Evolutionary conservation across 1,139 yeast genomes (phyloP).

Genomic region (Yamadazyma conglobata): DNA sequence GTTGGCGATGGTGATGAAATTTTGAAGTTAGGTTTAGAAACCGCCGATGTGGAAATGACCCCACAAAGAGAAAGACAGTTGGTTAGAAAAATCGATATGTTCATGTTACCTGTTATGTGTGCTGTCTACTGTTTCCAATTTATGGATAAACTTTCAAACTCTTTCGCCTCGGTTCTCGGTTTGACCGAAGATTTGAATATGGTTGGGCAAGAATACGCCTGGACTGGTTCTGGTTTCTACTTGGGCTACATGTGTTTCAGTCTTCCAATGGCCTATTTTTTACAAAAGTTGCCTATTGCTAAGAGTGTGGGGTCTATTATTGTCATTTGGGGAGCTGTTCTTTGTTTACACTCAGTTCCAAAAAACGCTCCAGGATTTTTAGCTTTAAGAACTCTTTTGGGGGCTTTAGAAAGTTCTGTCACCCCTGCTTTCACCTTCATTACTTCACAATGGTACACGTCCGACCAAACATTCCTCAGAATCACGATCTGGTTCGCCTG

Average conservation of each 20-base stretch:
- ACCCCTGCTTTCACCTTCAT: conserved; percentile 60
- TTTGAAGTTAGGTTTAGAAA: conserved; percentile 23
- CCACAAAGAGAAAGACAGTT: conserved; percentile 17
- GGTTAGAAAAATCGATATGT: conserved; percentile 36
- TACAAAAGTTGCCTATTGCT: conserved; percentile 37
- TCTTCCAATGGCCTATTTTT: conserved; percentile 39
- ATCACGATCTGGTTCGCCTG: conserved; percentile 29
- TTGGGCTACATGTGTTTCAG: conserved; percentile 51
- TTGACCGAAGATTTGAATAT: conserved; percentile 45
- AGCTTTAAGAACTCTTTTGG: conserved; percentile 37
- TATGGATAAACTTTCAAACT: conserved; percentile 61
- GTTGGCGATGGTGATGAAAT: conserved; percentile 31
- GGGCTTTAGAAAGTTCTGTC: conserved; percentile 51
- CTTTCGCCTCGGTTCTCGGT: conserved; percentile 62
- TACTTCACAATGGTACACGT: conserved; percentile 27
- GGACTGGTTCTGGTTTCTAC: conserved; percentile 58
- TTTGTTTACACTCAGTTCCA: conserved; percentile 28
- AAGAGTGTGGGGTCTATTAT: conserved; percentile 24
- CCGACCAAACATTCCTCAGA: conserved; percentile 22
- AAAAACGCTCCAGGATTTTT: conserved; percentile 27
- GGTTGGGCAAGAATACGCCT: conserved; percentile 50
- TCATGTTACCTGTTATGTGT: conserved; percentile 54
- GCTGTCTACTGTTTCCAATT: conserved; percentile 55
- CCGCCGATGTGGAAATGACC: conserved; percentile 17
- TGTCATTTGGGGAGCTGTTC: conserved; percentile 28